Evolutionary conservation across 2,329 filamentous ascomycete species (phyloP).

Genomic region (Furcasterigmium furcatum): DNA sequence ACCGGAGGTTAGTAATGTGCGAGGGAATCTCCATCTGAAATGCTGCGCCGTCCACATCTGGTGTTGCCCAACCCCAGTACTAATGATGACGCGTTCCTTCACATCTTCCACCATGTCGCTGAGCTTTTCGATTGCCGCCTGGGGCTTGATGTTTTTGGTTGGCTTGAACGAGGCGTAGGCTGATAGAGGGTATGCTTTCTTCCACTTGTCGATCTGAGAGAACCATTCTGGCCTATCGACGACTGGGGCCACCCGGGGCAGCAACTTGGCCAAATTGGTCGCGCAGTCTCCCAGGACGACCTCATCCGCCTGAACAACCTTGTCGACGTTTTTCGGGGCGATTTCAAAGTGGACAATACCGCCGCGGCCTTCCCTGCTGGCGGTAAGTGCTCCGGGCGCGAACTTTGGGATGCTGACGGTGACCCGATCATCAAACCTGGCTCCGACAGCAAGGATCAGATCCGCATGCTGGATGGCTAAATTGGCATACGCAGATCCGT

Average conservation of each 20-base stretch:
- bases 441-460: slow-evolving; percentile 90
- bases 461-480: slow-evolving; percentile 97
- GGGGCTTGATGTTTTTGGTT: slow-evolving; percentile 89
- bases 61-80: slow-evolving; percentile 94
- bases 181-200: slow-evolving; percentile 80
- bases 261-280: slow-evolving; percentile 70
- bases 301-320: slow-evolving; percentile 94
- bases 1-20: slow-evolving; percentile 94
- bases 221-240: slow-evolving; percentile 81
- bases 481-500: slow-evolving; percentile 95
- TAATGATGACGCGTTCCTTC: slow-evolving; percentile 82
- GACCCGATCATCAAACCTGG: slow-evolving; percentile 94
- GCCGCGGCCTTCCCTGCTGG: slow-evolving; percentile 79
- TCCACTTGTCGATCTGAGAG: slow-evolving; percentile 84
- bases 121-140: slow-evolving; percentile 86
- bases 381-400: slow-evolving; percentile 83
- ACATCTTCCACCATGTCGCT: slow-evolving; percentile 77
- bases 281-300: slow-evolving; percentile 91
- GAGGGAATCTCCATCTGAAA: slow-evolving; percentile 88
- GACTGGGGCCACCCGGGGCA: slow-evolving; percentile 65
- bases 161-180: slow-evolving; percentile 77
- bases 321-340: slow-evolving; percentile 99
- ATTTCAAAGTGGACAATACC: slow-evolving; percentile 98
- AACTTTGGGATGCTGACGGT: slow-evolving; percentile 81
- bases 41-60: slow-evolving; percentile 99